Evolutionary conservation across 805 yeast species (phyloP).

Genomic region (Metschnikowia gelsemii): DNA sequence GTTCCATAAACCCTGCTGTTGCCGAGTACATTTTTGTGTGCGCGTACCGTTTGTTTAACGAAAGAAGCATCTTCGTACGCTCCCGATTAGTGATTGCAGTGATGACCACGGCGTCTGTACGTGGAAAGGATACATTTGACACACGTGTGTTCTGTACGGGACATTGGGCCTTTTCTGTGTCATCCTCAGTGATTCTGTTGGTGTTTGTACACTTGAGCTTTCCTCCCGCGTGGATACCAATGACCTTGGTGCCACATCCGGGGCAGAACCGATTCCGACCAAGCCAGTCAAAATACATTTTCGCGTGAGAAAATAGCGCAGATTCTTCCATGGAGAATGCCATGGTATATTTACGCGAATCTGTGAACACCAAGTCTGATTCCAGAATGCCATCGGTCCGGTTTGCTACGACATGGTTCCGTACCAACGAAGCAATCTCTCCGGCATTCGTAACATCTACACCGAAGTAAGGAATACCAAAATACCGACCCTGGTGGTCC

Average conservation of each 20-base stretch:
- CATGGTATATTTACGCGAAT: slow-evolving; percentile 37
- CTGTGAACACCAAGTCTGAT: slow-evolving; percentile 25
- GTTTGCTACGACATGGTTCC: slow-evolving; percentile 17
- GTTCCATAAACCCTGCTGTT: slow-evolving; percentile 95
- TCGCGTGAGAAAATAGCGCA: slow-evolving; percentile 73
- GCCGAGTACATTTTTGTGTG: slow-evolving; percentile 64
- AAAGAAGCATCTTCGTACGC: slow-evolving; percentile 64
- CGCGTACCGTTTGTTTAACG: slow-evolving; percentile 64
- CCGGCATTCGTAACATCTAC: slow-evolving; percentile 54
- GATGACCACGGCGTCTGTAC: slow-evolving; percentile 88
- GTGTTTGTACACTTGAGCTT: slow-evolving; percentile 22
- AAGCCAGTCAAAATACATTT: slow-evolving; percentile 85
- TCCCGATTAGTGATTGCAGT: slow-evolving; percentile 69
- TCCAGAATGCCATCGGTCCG: slow-evolving; percentile 11
- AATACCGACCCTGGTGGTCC: slow-evolving; percentile 47
- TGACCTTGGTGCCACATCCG: slow-evolving; percentile 71
- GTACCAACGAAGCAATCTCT: slow-evolving; percentile 38
- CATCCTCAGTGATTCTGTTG: slow-evolving; percentile 4
- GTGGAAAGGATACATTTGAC: slow-evolving; percentile 82
- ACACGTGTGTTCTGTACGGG: slow-evolving; percentile 45
- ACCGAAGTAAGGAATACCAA: slow-evolving; percentile 65
- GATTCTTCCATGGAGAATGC: slow-evolving; percentile 48
- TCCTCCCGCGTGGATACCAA: slow-evolving; percentile 69
- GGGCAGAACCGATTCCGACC: slow-evolving; percentile 73
- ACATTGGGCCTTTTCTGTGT: slow-evolving; percentile 26